phyloP scores from a whole-genome alignment of 2,329 filamentous ascomycete species.

The Monosporascus sp. region DNA sequence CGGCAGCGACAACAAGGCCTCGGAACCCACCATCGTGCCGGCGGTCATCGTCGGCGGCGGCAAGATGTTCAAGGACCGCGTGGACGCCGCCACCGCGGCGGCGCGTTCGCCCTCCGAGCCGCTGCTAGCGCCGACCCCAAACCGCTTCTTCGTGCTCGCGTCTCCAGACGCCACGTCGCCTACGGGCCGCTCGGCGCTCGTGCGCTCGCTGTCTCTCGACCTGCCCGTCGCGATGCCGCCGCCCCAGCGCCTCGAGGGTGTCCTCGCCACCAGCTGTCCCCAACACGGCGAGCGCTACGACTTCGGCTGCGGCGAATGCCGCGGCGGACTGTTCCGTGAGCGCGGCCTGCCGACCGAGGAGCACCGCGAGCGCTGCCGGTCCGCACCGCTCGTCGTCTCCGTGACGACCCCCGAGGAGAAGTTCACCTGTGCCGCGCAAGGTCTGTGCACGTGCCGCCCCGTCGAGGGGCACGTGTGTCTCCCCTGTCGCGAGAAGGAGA shows the following conservation, averaged over 20 bases:
- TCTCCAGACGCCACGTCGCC: background rate
- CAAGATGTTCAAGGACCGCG: no score
- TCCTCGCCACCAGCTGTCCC: background rate
- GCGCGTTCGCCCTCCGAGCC: constrained; percentile 5
- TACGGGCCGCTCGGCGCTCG: constrained; percentile 2
- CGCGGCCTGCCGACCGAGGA: constrained; percentile 2
- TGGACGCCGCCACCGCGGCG: constrained; percentile 5
- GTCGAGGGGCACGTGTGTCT: background rate
- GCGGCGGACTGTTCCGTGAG: constrained; percentile 7
- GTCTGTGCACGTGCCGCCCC: no score
- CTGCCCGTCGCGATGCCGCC: constrained; percentile 3
- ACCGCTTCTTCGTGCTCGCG: constrained; percentile 1
- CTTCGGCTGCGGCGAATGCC: background rate
- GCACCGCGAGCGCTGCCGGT: background rate
- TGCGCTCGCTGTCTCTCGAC: constrained; percentile 5
- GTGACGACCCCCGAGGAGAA: background rate
- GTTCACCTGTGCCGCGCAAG: background rate
- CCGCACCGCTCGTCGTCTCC: background rate
- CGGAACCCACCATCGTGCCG: background rate
- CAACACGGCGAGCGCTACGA: background rate
- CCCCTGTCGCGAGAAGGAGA: background rate
- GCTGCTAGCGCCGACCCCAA: background rate
- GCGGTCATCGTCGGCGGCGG: background rate
- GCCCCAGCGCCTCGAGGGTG: constrained; percentile 5
- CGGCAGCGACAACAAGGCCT: background rate